These are phyloP conservation scores for Aaosphaeria pasadenensis DNA, from an alignment of 2,329 filamentous ascomycete genomes.

Conservation along the genomic window DNA sequence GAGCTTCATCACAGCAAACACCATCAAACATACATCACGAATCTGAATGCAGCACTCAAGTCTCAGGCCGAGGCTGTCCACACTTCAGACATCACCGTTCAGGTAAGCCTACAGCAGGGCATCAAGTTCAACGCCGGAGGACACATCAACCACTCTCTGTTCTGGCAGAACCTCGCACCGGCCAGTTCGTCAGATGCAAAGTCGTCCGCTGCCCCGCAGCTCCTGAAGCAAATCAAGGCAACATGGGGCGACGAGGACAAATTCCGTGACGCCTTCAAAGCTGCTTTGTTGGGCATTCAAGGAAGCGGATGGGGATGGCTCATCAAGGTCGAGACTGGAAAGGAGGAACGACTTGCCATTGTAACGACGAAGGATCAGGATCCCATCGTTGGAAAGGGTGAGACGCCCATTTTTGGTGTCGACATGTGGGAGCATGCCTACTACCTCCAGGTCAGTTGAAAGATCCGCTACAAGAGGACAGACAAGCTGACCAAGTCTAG, in stretches of 20 bases:
- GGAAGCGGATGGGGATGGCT: constrained; percentile 90
- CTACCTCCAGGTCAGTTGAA: constrained; percentile 65
- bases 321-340: constrained; percentile 61
- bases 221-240: constrained; percentile 59
- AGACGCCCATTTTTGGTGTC: constrained; percentile 70
- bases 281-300: constrained; percentile 67
- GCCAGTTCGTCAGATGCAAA: constrained; percentile 57
- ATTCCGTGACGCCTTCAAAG: constrained; percentile 66
- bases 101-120: constrained; percentile 65
- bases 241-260: constrained; percentile 67
- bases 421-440: constrained; percentile 97
- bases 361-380: constrained; percentile 87
- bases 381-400: constrained; percentile 59
- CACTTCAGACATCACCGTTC: constrained; percentile 58
- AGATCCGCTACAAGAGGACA: neutral
- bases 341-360: constrained; percentile 57
- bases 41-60: constrained; percentile 66
- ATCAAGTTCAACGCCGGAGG: constrained; percentile 90
- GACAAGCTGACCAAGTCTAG: constrained; percentile 34
- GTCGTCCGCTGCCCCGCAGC: constrained; percentile 52
- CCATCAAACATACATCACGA: constrained; percentile 75
- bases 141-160: constrained; percentile 89
- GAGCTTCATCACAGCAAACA: constrained; percentile 77
- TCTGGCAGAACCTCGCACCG: constrained; percentile 81
- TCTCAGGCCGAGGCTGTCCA: constrained; percentile 57